Evolutionary conservation across 805 yeast genomes (phyloP).

Genomic region (Saccharomyces eubayanus): DNA sequence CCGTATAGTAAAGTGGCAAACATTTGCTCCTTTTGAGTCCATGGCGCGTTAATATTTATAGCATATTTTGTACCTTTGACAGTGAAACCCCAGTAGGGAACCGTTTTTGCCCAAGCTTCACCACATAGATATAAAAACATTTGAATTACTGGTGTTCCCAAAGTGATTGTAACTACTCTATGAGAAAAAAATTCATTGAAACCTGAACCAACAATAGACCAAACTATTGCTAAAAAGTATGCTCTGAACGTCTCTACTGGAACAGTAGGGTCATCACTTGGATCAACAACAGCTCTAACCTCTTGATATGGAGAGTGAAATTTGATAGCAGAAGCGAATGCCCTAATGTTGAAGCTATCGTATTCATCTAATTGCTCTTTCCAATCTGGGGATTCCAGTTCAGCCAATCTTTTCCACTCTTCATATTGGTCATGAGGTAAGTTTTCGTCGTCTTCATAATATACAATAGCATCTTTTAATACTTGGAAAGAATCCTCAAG

Average conservation of each 20-base stretch:
- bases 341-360: constrained; percentile 22
- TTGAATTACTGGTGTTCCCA: constrained; percentile 39
- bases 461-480: constrained; percentile 33
- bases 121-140: constrained; percentile 42
- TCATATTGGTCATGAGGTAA: constrained; percentile 34
- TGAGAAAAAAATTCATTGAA: constrained; percentile 51
- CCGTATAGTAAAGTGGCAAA: constrained; percentile 42
- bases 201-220: constrained; percentile 47
- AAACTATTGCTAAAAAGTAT: constrained; percentile 33
- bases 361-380: constrained; percentile 11
- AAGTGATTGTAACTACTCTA: constrained; percentile 43
- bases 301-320: constrained; percentile 55
- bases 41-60: constrained; percentile 52
- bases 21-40: constrained; percentile 60
- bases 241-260: constrained; percentile 44
- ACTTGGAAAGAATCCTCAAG: constrained; percentile 36
- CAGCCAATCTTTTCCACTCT: constrained; percentile 26
- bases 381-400: constrained; percentile 16
- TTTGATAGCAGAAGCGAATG: constrained; percentile 33
- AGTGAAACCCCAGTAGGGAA: constrained; percentile 42
- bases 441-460: constrained; percentile 42
- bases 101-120: constrained; percentile 31
- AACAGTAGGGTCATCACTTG: constrained; percentile 39
- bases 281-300: constrained; percentile 54
- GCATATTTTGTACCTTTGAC: constrained; percentile 34